phyloP scores from a whole-genome alignment of 225 moss, liverwort and hornwort species.

The Takakia lepidozioides region DNA sequence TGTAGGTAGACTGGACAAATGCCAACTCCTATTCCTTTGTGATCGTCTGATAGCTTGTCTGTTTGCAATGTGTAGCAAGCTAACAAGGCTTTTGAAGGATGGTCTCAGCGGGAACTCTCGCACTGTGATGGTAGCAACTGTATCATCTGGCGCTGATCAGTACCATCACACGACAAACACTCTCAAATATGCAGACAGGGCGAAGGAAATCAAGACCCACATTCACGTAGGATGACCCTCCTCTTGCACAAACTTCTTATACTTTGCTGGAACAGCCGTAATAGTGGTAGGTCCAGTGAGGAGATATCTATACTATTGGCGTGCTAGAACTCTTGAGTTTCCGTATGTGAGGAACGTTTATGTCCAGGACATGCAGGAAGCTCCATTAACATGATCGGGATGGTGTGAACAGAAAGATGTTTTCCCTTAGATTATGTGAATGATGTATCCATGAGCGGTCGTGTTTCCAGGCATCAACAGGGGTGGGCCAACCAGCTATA shows the following conservation, averaged over 20 bases:
- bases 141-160: slow-evolving; percentile 77
- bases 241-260: not conserved
- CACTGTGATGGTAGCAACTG: slow-evolving; percentile 84
- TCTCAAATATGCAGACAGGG: slow-evolving; percentile 81
- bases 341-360: slow-evolving; percentile 4
- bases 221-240: slow-evolving; percentile 45
- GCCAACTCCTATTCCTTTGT: not conserved
- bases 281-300: not conserved
- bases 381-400: too few relatives aligned
- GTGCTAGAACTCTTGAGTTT: slow-evolving; percentile 2
- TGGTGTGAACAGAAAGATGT: slow-evolving; percentile 12
- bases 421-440: slow-evolving; percentile 24
- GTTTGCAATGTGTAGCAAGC: slow-evolving; percentile 45
- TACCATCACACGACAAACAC: slow-evolving; percentile 89
- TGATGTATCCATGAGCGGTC: slow-evolving; percentile 35
- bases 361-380: too few relatives aligned
- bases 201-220: slow-evolving; percentile 93
- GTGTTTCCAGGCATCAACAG: slow-evolving; percentile 47
- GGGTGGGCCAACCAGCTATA: slow-evolving; percentile 36
- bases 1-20: not conserved
- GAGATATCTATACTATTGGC: not conserved
- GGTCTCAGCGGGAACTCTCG: slow-evolving; percentile 83
- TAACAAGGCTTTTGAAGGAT: slow-evolving; percentile 79
- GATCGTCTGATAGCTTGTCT: not conserved
- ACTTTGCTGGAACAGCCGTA: not conserved